Percentiles rank a stretch among this genome's conserved stretches.
Conservation (phyloP, 2,329 filamentous ascomycete species). For the Colletotrichum phormii region DNA sequence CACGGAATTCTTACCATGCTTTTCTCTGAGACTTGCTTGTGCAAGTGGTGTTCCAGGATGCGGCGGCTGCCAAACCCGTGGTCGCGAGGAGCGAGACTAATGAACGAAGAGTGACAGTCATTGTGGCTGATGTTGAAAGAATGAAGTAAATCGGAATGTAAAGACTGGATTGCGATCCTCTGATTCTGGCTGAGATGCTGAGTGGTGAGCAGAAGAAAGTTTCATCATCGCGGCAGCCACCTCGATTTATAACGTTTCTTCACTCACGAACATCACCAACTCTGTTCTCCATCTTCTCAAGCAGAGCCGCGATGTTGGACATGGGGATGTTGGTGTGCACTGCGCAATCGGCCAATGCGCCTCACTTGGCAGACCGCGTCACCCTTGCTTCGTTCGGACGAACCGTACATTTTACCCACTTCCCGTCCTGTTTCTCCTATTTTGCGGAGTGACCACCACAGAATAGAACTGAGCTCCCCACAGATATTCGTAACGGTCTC, state of each 20-base stretch:
- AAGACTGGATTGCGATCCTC: neutral
- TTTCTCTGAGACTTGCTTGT: slow-evolving; percentile 20
- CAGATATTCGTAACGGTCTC: neutral
- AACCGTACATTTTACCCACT: slow-evolving; percentile 18
- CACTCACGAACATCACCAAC: neutral
- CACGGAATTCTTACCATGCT: neutral
- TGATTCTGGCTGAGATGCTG: neutral
- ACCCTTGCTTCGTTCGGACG: slow-evolving; percentile 13
- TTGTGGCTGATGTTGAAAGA: neutral
- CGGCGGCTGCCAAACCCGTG: slow-evolving; percentile 6
- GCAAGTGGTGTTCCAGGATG: slow-evolving; percentile 18
- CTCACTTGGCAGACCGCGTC: slow-evolving; percentile 16
- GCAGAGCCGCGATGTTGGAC: slow-evolving; percentile 6
- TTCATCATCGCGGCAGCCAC: neutral
- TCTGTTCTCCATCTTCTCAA: neutral
- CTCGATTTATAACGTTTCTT: slow-evolving; percentile 7
- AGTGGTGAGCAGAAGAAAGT: neutral
- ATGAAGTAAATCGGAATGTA: neutral
- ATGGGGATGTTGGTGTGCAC: slow-evolving; percentile 1
- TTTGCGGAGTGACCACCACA: slow-evolving; percentile 4
- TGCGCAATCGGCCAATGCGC: slow-evolving; percentile 25
- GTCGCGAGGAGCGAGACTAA: slow-evolving; percentile 18
- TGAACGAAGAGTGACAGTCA: slow-evolving; percentile 13
- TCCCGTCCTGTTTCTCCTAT: slow-evolving; percentile 18
- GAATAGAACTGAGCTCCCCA: neutral